Conservation (phyloP, 345 rosid genomes). For the Draba incana region DNA sequence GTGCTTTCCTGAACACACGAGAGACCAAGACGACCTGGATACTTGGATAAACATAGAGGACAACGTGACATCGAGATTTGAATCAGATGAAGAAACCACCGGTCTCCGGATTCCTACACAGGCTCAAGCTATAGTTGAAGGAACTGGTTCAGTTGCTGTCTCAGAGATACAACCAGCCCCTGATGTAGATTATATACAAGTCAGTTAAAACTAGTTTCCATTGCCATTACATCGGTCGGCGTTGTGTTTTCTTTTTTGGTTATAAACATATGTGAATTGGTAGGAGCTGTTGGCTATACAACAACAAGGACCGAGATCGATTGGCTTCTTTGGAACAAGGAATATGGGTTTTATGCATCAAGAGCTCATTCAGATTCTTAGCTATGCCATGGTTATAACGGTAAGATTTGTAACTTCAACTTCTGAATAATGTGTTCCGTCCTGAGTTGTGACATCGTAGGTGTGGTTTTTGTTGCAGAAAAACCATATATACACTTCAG, state of each 20-base stretch:
- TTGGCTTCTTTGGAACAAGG: constrained; percentile 95
- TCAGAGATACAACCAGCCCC: constrained; percentile 69
- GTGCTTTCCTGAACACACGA: constrained; percentile 72
- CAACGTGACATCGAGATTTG: constrained; percentile 45
- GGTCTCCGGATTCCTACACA: constrained; percentile 71
- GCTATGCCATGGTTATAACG: constrained; percentile 98
- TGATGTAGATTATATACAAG: constrained; percentile 97
- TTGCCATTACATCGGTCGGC: background rate
- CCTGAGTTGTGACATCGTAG: background rate
- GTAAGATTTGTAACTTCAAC: constrained; percentile 50
- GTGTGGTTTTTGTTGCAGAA: constrained; percentile 56
- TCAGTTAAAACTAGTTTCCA: constrained; percentile 17
- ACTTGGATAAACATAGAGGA: constrained; percentile 53
- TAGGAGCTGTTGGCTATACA: constrained; percentile 98
- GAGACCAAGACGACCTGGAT: constrained; percentile 53
- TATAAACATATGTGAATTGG: constrained; percentile 24
- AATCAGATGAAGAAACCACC: constrained; percentile 61
- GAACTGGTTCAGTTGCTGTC: constrained; percentile 65
- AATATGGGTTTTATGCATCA: constrained; percentile 99
- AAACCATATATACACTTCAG: constrained; percentile 96
- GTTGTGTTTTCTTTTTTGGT: background rate
- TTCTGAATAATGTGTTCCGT: background rate
- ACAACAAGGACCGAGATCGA: constrained; percentile 96
- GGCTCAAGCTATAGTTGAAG: constrained; percentile 79
- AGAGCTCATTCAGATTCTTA: constrained; percentile 95